Base-by-base conservation (phyloP, 2,329 filamentous ascomycete genomes). In the Aspergillus quadrilineatus region DNA sequence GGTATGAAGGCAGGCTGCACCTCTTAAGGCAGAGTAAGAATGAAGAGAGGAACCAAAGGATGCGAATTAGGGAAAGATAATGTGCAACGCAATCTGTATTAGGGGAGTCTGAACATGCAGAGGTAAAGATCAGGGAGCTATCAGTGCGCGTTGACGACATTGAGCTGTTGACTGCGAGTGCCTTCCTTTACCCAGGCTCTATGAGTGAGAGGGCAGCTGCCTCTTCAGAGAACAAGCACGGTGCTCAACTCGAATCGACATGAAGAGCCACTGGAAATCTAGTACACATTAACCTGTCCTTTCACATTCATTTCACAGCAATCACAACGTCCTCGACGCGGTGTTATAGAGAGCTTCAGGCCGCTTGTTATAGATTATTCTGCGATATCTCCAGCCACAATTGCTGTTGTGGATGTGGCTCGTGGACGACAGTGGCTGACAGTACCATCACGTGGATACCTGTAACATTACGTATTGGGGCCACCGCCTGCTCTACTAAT, bases 401-500 rank as follows among this genome's bases (percentile, higher is more conserved):
- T 28, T 32, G 43, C 4, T 45, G 6, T 28, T 4, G 42, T 12
- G 42, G 22, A 12, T 45, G 26, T 47, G 15, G 4, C 9, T 47
- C 26, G 41, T 17, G 26, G 26, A 28, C 5, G 26, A 28, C 26
- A 28, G 28, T 32, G 32, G 29, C 29, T 37, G 41, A 26, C 14
- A 26, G 12, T 39, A 46, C 46, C 7, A 34, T 50, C 47, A 50
- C 47, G 47, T 48, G 45, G 28, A 34, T 9, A 34, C 9, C 4
- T 34, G 45, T 36, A 37, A 37, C 44, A 34, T 34, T 49, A 50
- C 45, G 45, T 34, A 50, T n/a, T 34, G 37, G 37, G 30, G 29
- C 44, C 49, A 53, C 55, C 39, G 29, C 43, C 49, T 45, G 26
- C 53, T 50, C 26, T 32, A 26, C 44, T 41, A 56, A 53, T 57